Base-by-base conservation (phyloP, 2,329 filamentous ascomycete species). In the Ophioceras dolichostomum region DNA sequence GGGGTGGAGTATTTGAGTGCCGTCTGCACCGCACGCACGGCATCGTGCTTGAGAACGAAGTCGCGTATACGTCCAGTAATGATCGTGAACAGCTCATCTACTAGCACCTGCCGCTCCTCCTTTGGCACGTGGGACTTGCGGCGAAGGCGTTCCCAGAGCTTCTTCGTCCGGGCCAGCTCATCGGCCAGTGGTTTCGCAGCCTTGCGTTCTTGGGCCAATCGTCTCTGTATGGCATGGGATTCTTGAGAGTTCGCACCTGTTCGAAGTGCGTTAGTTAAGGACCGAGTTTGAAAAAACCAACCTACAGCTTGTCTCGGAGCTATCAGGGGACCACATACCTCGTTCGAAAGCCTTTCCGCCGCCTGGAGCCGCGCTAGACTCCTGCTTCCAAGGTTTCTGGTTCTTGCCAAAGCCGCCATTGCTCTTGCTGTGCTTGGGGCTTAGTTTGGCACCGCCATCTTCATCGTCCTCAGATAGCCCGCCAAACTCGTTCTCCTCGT, bases 1-100 rank as follows among this genome's bases (percentile, higher is more conserved):
- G 77, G 68, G 32, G 81, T 93, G 34, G 86, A 83, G 61, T 98
- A 98, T 61, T 98, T 98, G 61, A 98, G 76, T 27, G 89, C 91
- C 10, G 88, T 95, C 64, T 98, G 91, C 19, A 98, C 83, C 30
- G 94, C 87, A 48, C 91, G 76, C n/a, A 94, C 89, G 26, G 87
- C 85, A 56, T 98, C 91, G 59, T 98, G 91, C 73, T 98, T 98
- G 64, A 98, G 83, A 16, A 95, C 89, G 48, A 96, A 94, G 44
- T 96, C 91, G 60, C 85, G 86, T 50, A 96, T 83, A 40, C 83
- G 77, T 37, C 88, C 89, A 18, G 84, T 91, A 50, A 95, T 83
- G 52, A 98, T 94, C 40, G 73, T 70, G 58, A 94, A 96, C 19
- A 98, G 72, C 64, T 98, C 89, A 42, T 79, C 74, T 34, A 96